Evolutionary conservation across 306 rosid species (phyloP), one percentile per base, ranked within the genome.

Genomic region (Cucumis sativus): DNA sequence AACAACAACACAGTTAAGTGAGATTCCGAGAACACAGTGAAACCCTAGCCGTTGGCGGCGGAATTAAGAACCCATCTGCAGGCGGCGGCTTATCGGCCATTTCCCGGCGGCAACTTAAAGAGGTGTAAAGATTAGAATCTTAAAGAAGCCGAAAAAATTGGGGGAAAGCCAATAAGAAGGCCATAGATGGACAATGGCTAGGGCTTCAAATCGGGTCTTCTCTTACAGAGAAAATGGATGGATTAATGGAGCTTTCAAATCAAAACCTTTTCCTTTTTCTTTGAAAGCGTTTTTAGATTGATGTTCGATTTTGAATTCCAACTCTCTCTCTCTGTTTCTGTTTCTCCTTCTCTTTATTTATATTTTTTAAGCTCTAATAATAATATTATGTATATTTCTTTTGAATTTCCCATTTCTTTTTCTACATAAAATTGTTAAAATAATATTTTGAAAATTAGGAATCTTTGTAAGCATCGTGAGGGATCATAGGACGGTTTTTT

Each of bases 71-170:
- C 74, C 43, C 75, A 79, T 74, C 84, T 83, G 83, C 73, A 62
- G 83, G 82, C n/a, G 81, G 84, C 28, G 79, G 82, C 47, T 20
- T 75, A 9, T 70, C 77, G 39, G 83, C 82, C 97, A 91, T 91
- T 80, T 75, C 21, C 85, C 86, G 86, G 84, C 71, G 77, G 69
- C 80, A 8, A 60, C 61, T 13, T 8, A 4, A 8, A 68, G 5
- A 12, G 20, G 70, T 23, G 70, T 23, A 20, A 63, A 61, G 75
- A 81, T 43, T 4, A 52, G 20, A 76, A 75, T 68, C 78, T 79
- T 64, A 84, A 23, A 6, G 72, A 12, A 62, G 78, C 77, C 75
- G 79, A 59, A 74, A 43, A 2, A 30, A 55, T 63, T 52, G 54
- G 43, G 6, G 12, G 54, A 73, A 0, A 55, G 72, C 76, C 75